phyloP scores from a whole-genome alignment of 1,284 basidiomycete species.

The Rhodotorula sp. region DNA sequence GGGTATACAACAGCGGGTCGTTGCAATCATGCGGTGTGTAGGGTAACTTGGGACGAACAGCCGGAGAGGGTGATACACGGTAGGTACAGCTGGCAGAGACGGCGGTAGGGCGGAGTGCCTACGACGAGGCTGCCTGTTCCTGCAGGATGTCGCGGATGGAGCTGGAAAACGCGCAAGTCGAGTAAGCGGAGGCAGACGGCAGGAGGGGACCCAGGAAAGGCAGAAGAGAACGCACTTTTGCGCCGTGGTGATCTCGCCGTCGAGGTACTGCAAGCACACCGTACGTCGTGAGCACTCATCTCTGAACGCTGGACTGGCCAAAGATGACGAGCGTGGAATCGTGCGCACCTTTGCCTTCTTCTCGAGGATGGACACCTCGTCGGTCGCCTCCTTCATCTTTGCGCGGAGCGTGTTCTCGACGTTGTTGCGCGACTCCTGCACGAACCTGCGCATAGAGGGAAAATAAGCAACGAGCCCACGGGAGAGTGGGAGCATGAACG shows the following conservation, averaged over 20 bases:
- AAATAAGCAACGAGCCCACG: neutral
- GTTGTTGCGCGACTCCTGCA: constrained; percentile 40
- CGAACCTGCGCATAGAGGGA: constrained; percentile 22
- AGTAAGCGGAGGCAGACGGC: neutral
- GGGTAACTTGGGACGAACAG: too few species aligned
- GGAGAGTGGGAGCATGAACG: neutral
- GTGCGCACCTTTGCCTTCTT: constrained; percentile 40
- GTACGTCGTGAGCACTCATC: too few species aligned
- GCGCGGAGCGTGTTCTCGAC: constrained; percentile 35
- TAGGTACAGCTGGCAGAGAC: neutral
- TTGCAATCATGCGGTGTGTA: too few species aligned
- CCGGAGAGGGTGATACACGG: neutral
- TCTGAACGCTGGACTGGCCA: neutral
- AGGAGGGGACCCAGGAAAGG: neutral
- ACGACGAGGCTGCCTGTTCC: constrained; percentile 10
- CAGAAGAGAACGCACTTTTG: constrained; percentile 24
- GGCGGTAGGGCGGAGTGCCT: too few species aligned
- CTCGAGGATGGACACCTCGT: constrained; percentile 26
- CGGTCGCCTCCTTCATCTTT: constrained; percentile 30
- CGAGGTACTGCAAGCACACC: constrained; percentile 27
- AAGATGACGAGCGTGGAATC: neutral
- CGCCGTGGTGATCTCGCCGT: constrained; percentile 34
- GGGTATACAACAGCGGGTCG: too few species aligned
- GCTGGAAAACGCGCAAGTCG: neutral
- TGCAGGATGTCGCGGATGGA: constrained; percentile 38